Conservation (phyloP, 306 rosid species). For the Psophocarpus tetragonolobus region DNA sequence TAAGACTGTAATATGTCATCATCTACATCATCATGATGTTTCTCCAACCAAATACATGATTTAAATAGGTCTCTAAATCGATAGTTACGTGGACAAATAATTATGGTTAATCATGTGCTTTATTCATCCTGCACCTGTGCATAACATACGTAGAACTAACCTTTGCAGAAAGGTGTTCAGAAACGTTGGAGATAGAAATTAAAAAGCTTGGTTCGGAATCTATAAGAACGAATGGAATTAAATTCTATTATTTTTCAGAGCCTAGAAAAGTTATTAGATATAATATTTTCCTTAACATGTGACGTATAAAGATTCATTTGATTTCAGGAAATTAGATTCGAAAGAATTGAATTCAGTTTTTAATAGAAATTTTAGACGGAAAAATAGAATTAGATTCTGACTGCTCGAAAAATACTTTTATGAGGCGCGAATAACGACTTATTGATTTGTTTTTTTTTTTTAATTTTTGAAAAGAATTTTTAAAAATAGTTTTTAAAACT, state of each 20-base stretch:
- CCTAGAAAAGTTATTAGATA: not conserved
- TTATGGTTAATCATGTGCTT: conserved; percentile 43
- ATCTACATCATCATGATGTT: conserved; percentile 59
- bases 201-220: conserved; percentile 18
- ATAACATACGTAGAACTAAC: not conserved
- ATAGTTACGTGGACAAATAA: conserved; percentile 54
- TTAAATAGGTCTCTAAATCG: conserved; percentile 40
- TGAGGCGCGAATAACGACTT: too few species aligned
- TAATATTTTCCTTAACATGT: not conserved
- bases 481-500: too few species aligned
- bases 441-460: too few species aligned
- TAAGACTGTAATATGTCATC: conserved; percentile 41
- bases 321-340: not conserved
- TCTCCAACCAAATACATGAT: conserved; percentile 41
- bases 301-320: not conserved
- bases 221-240: not conserved
- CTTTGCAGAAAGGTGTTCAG: conserved; percentile 27
- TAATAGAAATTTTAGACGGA: too few species aligned
- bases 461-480: too few species aligned
- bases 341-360: not conserved
- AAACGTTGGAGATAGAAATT: conserved; percentile 9
- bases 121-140: conserved; percentile 42
- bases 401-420: too few species aligned
- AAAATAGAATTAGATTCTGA: too few species aligned
- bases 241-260: not conserved